Conservation (phyloP, 108 stramenopile genomes). For the Cylindrotheca closterium region DNA sequence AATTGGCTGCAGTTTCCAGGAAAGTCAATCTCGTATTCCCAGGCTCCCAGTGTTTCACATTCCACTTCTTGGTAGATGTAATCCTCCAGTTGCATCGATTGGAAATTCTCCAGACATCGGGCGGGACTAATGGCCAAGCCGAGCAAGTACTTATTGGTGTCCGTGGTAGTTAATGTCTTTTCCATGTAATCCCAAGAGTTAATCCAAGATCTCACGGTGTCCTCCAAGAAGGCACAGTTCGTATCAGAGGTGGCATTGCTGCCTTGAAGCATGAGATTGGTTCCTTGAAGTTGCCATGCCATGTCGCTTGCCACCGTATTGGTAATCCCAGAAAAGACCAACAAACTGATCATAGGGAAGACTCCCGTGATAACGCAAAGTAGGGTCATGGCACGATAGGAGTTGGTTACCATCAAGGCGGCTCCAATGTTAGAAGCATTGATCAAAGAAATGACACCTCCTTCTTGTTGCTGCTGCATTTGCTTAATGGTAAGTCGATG, state of each 20-base stretch:
- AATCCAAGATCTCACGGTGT: constrained; percentile 30
- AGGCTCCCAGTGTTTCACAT: neutral
- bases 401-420: constrained; percentile 75
- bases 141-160: constrained; percentile 23
- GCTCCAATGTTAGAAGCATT: constrained; percentile 78
- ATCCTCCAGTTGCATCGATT: constrained; percentile 1
- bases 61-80: neutral
- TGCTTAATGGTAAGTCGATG: neutral
- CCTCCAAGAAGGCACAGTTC: constrained; percentile 29
- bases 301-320: constrained; percentile 23
- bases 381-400: constrained; percentile 60
- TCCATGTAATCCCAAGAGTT: constrained; percentile 10
- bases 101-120: constrained; percentile 21
- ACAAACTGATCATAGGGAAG: constrained; percentile 38
- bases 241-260: constrained; percentile 8
- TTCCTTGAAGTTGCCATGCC: constrained; percentile 26
- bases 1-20: neutral
- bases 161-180: neutral
- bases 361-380: constrained; percentile 46
- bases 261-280: constrained; percentile 22
- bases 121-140: constrained; percentile 20
- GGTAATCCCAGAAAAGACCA: constrained; percentile 17
- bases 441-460: constrained; percentile 25
- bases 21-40: neutral
- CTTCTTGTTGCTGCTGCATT: neutral